Percentiles rank a stretch among this genome's conserved stretches.
These are phyloP conservation scores for Cucurbita moschata DNA, from an alignment of 306 rosid species.

Conservation along the genomic window DNA sequence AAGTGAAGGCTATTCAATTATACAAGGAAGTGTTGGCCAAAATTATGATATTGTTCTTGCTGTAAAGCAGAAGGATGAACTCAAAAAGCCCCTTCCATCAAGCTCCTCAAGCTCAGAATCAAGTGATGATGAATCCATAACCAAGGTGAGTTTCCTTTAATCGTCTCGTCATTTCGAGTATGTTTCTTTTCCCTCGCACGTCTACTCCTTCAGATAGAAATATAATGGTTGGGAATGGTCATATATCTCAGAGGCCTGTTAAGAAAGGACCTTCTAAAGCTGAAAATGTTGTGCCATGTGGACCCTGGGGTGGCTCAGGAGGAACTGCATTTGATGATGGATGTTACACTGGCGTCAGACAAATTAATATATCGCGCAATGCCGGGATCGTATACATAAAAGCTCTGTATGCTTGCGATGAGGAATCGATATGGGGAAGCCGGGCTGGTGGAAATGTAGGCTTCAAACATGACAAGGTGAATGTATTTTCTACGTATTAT, in stretches of 20 bases:
- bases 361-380: conserved; percentile 58
- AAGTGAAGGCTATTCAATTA: conserved; percentile 39
- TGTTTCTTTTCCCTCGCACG: background rate
- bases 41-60: conserved; percentile 67
- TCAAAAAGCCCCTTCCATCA: conserved; percentile 21
- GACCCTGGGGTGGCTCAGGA: conserved; percentile 81
- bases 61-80: conserved; percentile 51
- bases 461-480: conserved; percentile 66
- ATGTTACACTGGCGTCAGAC: conserved; percentile 42
- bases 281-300: conserved; percentile 49
- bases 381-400: conserved; percentile 60
- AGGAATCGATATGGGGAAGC: conserved; percentile 54
- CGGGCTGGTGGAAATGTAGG: conserved; percentile 80
- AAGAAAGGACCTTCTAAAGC: conserved; percentile 25
- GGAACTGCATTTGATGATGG: conserved; percentile 69
- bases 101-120: conserved; percentile 19
- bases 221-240: background rate
- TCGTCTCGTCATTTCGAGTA: background rate
- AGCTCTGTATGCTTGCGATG: conserved; percentile 53
- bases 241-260: conserved; percentile 10
- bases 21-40: conserved; percentile 58
- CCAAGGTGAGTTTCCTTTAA: conserved; percentile 22
- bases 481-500: background rate
- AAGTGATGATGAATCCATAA: conserved; percentile 19
- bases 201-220: background rate